Base-by-base conservation (phyloP, 495 filamentous ascomycete species). In the Neurospora tetrasperma region DNA sequence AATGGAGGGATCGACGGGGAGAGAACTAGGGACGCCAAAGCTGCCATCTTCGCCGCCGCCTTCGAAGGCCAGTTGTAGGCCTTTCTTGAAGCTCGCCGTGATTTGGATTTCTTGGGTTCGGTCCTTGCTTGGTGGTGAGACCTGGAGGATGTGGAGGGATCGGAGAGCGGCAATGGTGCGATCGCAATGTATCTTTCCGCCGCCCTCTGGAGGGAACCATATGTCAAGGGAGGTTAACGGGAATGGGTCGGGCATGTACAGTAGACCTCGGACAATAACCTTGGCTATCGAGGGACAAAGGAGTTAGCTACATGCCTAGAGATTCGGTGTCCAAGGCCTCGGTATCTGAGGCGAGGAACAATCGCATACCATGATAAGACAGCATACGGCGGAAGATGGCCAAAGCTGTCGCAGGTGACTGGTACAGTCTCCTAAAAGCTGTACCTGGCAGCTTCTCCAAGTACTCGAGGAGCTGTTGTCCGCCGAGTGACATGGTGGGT, bases 311-410 rank as follows among this genome's bases (percentile, higher is more conserved):
- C 7, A 23, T 31, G 76, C 0, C 70, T 69, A 42, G 39, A 12
- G 10, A 54, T 11, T 54, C 46, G n/a, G 9, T 23, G 5, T 14
- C 39, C 39, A 40, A 40, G 39, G 39, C 39, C 8, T 40, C 40
- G 0, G 3, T 0, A 43, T 54, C 20, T 0, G 31, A 18, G 54
- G 1, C 5, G 23, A 31, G 12, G 5, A 31, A 16, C 12, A 16
- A 35, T 46, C 10, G 78, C 85, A 76, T 87, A 95, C 93, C 93
- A 71, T 97, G 82, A 73, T 94, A 92, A 73, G 96, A 92, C 72
- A 98, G 87, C 94, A 98, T 97, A 83, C 96, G 94, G 75, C 96
- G 89, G 82, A 98, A 98, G 76, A 99, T 94, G 70, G 96, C 96
- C 54, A 99, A 89, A 39, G 93, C 91, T 5, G 96, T 97, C 9